These are phyloP conservation scores for Acidomyces sp. DNA, from an alignment of 495 filamentous ascomycete genomes.

Conservation along the genomic window DNA sequence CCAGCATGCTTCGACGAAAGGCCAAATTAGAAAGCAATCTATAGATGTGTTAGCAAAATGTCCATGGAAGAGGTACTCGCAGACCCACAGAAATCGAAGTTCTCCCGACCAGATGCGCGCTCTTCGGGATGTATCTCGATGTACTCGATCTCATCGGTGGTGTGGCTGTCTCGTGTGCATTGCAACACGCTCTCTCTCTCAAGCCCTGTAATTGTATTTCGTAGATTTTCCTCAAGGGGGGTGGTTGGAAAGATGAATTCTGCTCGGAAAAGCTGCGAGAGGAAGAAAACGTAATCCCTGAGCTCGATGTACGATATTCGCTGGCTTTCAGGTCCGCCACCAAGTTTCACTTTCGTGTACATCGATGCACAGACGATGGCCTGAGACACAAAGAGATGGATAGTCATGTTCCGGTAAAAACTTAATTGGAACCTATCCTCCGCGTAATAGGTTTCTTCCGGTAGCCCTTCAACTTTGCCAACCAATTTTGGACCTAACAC, in stretches of 20 bases:
- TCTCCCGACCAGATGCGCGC: constrained; percentile 66
- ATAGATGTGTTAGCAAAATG: not conserved
- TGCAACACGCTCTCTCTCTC: constrained; percentile 71
- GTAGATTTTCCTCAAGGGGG: constrained; percentile 63
- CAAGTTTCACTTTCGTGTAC: constrained; percentile 79
- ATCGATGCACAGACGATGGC: constrained; percentile 77
- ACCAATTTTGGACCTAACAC: constrained; percentile 83
- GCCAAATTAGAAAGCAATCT: constrained; percentile 93
- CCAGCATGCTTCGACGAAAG: constrained; percentile 89
- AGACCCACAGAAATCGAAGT: constrained; percentile 71
- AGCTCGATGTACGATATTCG: constrained; percentile 61
- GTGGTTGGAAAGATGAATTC: constrained; percentile 95
- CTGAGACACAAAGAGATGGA: constrained; percentile 90
- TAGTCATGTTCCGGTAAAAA: constrained; percentile 98
- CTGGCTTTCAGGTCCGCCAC: constrained; percentile 69
- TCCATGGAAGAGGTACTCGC: not conserved
- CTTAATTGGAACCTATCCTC: constrained; percentile 90
- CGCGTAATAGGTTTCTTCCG: constrained; percentile 81
- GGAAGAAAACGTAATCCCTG: constrained; percentile 65
- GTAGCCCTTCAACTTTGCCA: constrained; percentile 60
- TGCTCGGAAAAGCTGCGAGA: constrained; percentile 84
- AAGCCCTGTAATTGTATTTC: constrained; percentile 60
- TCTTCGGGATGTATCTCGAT: constrained; percentile 67
- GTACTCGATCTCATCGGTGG: constrained; percentile 36
- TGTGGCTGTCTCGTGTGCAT: constrained; percentile 40